Evolutionary conservation across 768 basidiomycete genomes (phyloP), one percentile per base, ranked within the genome.

Genomic region (Brasilioporus rufonigricans): DNA sequence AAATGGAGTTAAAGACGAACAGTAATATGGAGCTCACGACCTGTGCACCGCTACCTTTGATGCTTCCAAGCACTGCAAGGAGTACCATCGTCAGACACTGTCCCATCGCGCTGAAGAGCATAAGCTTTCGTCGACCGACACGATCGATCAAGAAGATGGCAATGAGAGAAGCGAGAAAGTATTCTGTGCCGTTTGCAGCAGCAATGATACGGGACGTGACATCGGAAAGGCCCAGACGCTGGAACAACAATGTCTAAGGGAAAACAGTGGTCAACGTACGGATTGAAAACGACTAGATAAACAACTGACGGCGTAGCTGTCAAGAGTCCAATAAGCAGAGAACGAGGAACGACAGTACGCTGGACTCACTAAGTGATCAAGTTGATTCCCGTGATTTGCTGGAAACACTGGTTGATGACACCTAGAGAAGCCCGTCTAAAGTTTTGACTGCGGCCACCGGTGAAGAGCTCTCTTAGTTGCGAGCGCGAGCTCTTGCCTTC

Each of bases 1-100:
- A 88, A 72, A 84, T 82, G 16, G 81, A 81, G 67, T 86, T 86
- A 76, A 85, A 87, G n/a, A 85, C 77, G 65, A 88, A 87, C 1
- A 87, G 67, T 3, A 85, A 63, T 33, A 86, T 74, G 0, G 80
- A 74, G 26, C 83, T 81, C 16, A 77, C 73, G 41, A 82, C 71
- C 50, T 81, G 80, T 4, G 80, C 71, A 1, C 74, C 79, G 11
- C 69, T 66, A 31, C 74, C 80, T 48, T 77, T 73, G 48, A 81
- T 69, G 50, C 77, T 78, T n/a, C 82, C 83, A 21, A 83, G 71
- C 23, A 84, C 72, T 0, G 82, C 83, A 13, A 85, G 77, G 29
- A 86, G 69, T 3, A 82, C 67, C 84, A 86, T 86, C 5, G 82
- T 82, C 36, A 77, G 50, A 23, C 72, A 76, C 62, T 83, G 77